Base-by-base conservation (phyloP, 2,329 filamentous ascomycete species). In the Penicillium concentricum region DNA sequence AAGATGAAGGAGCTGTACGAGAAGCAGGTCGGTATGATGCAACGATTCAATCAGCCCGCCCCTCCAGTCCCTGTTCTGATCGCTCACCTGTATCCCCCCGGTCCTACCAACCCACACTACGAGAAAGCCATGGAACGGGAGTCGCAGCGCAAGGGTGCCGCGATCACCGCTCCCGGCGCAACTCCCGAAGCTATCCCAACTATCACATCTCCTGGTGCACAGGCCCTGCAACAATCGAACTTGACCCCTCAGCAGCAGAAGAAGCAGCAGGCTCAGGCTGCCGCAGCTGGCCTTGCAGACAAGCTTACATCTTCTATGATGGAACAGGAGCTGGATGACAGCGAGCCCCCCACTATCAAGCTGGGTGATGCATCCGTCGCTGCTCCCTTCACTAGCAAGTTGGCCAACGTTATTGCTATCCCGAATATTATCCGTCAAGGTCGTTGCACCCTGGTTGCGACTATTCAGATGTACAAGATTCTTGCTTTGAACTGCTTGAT, bases 401-500 rank as follows among this genome's bases (percentile, higher is more conserved):
- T 99, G 42, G 90, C 92, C 66, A 97, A 99, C 69, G 94, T 99
- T 57, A 86, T 99, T 67, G 94, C 94, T 37, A 92, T 99, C 57
- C 93, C 94, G 51, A 99, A 99, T 79, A 99, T 99, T 69, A 94
- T 99, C 69, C 90, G 94, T 57, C 94, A 99, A 79, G 94, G 94
- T 56, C 90, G 94, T 61, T 99, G 94, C 80, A 99, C 94, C 8
- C 86, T 99, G 20, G 94, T 99, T 53, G 94, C 94, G 32, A 99
- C 94, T 0, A 97, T 99, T 63, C 94, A 99, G 81, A 99, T 99
- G 93, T 99, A 99, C 86, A 99, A 97, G 84, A 99, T 99, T 68
- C 85, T 99, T 50, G 94, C 94, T 8, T 81, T 99, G 58, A 99
- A 99, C 81, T 99, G 94, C 74, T 82, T 99, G 67, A 99, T 99